Evolutionary conservation across 2,329 filamentous ascomycete species (phyloP), one percentile per base, ranked within the genome.

Genomic region (Alternaria triticimaculans): DNA sequence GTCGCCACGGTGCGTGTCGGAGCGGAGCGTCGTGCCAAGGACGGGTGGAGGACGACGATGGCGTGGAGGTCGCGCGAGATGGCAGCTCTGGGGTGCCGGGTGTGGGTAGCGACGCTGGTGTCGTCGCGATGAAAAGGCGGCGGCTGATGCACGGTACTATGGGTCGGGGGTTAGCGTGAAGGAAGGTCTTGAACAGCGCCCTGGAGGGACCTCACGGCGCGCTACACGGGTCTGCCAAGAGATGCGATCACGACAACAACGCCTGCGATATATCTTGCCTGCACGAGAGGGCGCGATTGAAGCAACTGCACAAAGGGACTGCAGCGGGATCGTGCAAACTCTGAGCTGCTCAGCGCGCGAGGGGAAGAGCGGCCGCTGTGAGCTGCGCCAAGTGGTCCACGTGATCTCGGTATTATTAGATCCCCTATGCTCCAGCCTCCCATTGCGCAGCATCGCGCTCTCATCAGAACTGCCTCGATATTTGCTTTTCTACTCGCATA

Each of bases 1-100:
- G 72, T 74, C 68, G 72, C 72, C 70, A 71, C 64, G 69, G 64
- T 68, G 65, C 58, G 55, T 62, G 64, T 54, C 58, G 68, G 46
- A 62, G 66, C 63, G 67, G 51, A 58, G 69, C 67, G 67, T 58
- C 53, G 59, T 57, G 67, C 58, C 60, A 60, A 56, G 67, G 57
- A 56, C 44, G 45, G 21, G 44, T 57, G 58, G 30, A 44, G 50
- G 45, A 49, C 21, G 25, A 37, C 44, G 58, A 30, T 54, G 18
- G 37, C 55, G 51, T 15, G 33, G 65, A 28, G 44, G 62, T 49
- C 63, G 64, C 61, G 64, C 63, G 41, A 55, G 49, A 49, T 51
- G 61, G 60, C 23, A 23, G 55, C 49, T 44, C 30, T 20, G 49
- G 23, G 60, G 56, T 59, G 49, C 55, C 60, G 60, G 48, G 25